Evolutionary conservation across 805 yeast genomes (phyloP).

Genomic region (Deakozyma indianensis): DNA sequence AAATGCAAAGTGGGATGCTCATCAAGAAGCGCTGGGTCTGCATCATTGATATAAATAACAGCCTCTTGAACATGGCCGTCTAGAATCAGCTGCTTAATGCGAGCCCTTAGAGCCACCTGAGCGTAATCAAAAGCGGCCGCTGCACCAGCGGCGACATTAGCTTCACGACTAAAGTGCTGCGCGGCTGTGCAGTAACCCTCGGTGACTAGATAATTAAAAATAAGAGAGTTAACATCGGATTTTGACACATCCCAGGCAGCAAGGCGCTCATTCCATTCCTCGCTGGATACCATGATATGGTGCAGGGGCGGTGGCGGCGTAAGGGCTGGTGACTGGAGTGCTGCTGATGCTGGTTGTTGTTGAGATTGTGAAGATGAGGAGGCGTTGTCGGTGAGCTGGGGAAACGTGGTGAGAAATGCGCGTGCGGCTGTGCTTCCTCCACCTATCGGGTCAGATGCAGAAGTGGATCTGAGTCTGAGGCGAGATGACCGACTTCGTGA

Average conservation of each 20-base stretch:
- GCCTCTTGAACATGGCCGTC: conserved; percentile 49
- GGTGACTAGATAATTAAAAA: conserved; percentile 7
- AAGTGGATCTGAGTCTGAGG: background rate
- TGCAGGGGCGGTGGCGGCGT: background rate
- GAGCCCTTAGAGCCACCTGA: conserved; percentile 23
- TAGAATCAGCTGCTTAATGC: conserved; percentile 38
- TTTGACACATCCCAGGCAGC: conserved; percentile 1
- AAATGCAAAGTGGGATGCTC: conserved; percentile 53
- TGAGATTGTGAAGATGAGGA: background rate
- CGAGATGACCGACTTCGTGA: background rate
- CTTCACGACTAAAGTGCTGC: conserved; percentile 5
- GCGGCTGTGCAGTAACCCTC: conserved; percentile 7
- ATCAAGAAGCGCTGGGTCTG: conserved; percentile 54
- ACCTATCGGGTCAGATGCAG: background rate
- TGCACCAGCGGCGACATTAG: conserved; percentile 2
- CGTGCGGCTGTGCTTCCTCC: background rate
- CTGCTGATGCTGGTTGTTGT: no score
- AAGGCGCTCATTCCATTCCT: conserved; percentile 1
- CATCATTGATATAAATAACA: conserved; percentile 38
- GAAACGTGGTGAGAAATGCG: background rate
- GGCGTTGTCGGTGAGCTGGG: background rate
- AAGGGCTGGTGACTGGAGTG: background rate
- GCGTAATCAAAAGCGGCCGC: conserved; percentile 1
- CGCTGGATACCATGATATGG: background rate
- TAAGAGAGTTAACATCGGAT: conserved; percentile 1